A percentile compares a stretch with the other conserved stretches of the same genome.
Evolutionary conservation across 768 basidiomycete species (phyloP).

Genomic region (Mycena leptocephala): DNA sequence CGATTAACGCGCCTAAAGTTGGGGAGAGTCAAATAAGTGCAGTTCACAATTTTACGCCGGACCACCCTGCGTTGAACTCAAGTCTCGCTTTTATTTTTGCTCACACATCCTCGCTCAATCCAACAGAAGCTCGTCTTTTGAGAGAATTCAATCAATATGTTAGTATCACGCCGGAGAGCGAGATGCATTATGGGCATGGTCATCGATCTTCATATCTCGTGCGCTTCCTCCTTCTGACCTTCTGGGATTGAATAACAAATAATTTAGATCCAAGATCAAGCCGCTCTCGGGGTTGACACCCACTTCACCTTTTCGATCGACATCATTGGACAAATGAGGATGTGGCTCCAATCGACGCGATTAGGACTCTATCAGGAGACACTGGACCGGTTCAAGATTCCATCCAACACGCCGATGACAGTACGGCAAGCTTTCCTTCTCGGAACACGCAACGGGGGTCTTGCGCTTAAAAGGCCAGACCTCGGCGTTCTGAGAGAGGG

Average conservation of each 20-base stretch:
- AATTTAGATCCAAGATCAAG: slow-evolving; percentile 14
- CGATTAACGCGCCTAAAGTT: not conserved
- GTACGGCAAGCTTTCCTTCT: too few relatives aligned
- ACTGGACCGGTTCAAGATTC: too few relatives aligned
- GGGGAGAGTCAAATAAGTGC: not conserved
- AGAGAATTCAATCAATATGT: slow-evolving; percentile 23
- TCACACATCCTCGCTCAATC: slow-evolving; percentile 8
- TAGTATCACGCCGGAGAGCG: slow-evolving; percentile 24
- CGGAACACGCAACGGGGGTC: too few relatives aligned
- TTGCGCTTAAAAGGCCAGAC: too few relatives aligned
- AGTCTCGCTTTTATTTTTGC: slow-evolving; percentile 23
- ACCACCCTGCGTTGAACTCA: slow-evolving; percentile 6
- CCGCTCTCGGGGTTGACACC: slow-evolving; percentile 14
- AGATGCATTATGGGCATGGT: too few relatives aligned
- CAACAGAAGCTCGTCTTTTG: slow-evolving; percentile 16
- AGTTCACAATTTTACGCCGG: too few relatives aligned
- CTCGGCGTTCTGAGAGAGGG: too few relatives aligned
- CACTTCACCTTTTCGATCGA: slow-evolving; percentile 22
- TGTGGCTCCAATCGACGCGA: too few relatives aligned
- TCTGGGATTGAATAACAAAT: not conserved
- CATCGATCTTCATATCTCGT: slow-evolving; percentile 12
- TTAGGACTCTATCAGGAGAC: too few relatives aligned
- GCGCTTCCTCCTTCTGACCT: not conserved
- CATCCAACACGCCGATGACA: too few relatives aligned
- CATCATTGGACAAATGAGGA: too few relatives aligned